Evolutionary conservation across 139 green algal genomes (phyloP).

Genomic region (Chlorella vulgaris): DNA sequence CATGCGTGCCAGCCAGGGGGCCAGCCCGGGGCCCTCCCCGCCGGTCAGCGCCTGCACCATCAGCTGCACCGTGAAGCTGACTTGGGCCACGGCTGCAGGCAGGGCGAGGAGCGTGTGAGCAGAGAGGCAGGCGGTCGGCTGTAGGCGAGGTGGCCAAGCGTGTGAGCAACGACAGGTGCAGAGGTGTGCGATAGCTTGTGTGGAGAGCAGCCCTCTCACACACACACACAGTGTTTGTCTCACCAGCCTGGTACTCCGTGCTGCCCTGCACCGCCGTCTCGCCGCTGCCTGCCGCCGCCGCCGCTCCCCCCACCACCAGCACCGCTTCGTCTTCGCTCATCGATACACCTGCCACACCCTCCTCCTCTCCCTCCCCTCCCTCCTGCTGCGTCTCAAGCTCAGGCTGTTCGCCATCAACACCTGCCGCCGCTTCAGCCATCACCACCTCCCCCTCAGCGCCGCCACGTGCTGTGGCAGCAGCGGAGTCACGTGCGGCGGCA

Average conservation of each 20-base stretch:
- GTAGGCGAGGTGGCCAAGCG: not conserved
- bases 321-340: constrained; percentile 29
- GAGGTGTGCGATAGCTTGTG: no score
- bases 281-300: not conserved
- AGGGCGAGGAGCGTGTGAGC: not conserved
- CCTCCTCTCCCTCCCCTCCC: not conserved
- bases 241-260: constrained; percentile 23
- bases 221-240: not conserved
- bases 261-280: constrained; percentile 9
- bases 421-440: not conserved
- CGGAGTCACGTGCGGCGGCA: not conserved
- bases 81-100: constrained; percentile 7
- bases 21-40: constrained; percentile 48
- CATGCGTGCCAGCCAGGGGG: constrained; percentile 58
- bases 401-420: no score
- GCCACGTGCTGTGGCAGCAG: not conserved
- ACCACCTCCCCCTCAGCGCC: not conserved
- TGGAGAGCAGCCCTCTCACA: not conserved
- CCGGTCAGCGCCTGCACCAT: constrained; percentile 34
- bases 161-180: no score
- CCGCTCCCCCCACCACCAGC: not conserved
- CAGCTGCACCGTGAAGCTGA: constrained; percentile 13
- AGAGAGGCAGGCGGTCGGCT: not conserved
- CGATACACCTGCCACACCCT: not conserved
- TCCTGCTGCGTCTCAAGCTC: not conserved